These are phyloP conservation scores for Beta corolliflora DNA, from an alignment of 179 eudicot species.

Conservation along the genomic window DNA sequence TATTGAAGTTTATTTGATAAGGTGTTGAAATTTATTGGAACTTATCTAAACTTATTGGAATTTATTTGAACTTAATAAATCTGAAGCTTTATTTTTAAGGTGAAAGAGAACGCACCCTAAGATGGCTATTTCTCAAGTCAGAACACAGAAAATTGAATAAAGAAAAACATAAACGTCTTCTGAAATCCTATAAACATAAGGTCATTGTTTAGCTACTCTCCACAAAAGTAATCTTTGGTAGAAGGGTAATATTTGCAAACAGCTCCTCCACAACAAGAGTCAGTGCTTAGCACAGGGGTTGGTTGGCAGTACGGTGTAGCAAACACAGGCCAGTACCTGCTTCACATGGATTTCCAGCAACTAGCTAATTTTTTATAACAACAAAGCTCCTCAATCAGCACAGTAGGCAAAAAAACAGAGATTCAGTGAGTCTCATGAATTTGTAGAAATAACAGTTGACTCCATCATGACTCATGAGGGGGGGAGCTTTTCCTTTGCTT, in stretches of 20 bases:
- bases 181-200: not conserved
- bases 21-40: no score
- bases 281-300: not conserved
- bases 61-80: no score
- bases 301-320: not conserved
- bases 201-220: not conserved
- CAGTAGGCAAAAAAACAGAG: not conserved
- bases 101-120: no score
- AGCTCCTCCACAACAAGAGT: not conserved
- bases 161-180: not conserved
- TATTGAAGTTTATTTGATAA: no score
- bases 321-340: not conserved
- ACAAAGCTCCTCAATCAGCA: not conserved
- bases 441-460: not conserved
- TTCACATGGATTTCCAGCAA: not conserved
- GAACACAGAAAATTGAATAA: not conserved
- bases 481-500: not conserved
- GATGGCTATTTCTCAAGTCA: not conserved
- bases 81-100: no score
- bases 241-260: not conserved
- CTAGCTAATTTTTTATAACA: not conserved
- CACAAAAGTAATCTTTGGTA: not conserved
- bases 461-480: not conserved
- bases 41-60: no score
- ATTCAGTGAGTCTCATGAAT: not conserved